Base-by-base conservation (phyloP, 148 eudicot species). In the Arbutus unedo region DNA sequence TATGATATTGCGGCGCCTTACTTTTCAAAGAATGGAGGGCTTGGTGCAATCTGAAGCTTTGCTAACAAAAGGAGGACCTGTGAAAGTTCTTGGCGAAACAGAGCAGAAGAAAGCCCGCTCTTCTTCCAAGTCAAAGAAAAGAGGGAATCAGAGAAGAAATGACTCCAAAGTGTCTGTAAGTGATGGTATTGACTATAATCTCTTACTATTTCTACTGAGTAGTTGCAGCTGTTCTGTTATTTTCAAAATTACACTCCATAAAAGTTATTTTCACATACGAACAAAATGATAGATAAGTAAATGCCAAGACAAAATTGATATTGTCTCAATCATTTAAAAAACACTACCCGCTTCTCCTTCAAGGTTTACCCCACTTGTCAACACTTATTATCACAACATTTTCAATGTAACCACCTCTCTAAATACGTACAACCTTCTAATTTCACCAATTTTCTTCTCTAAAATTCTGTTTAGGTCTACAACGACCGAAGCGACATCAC, bases 1-100 rank as follows among this genome's bases (percentile, higher is more conserved):
- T 83, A 83, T 87, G 83, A 79, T 87, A 62, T 96, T 90, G 74
- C 97, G 98, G 13, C 97, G 97, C 76, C 95, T 96, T 85, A 90
- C 87, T 74, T 96, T 96, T 57, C 87, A 90, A 86, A 94, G 99
- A 88, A 86, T 88, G 7, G 97, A 92, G 87, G 83, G 88, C 80
- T 88, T 96, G 85, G 95, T 96, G 87, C 99, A 96, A 85, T 94
- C 99, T 79, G 98, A 96, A 88, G 98, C 93, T 79, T 83, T 96
- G 85, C 88, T 96, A 66, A 83, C 83, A 47, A 76, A 79, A 83
- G 91, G 83, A 85, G 79, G 81, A 56, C 82, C 86, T 81, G 71
- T 56, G 51, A 60, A 31, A 80, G 43, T 6, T 70, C 81, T 38
- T 74, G 85, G 78, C 78, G 91, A 88, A 62, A 74, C 50, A 64